Percentiles rank a stretch among this genome's conserved stretches.
phyloP scores from a whole-genome alignment of 768 basidiomycete genomes.

The Hortiboletus flavorubellus region DNA sequence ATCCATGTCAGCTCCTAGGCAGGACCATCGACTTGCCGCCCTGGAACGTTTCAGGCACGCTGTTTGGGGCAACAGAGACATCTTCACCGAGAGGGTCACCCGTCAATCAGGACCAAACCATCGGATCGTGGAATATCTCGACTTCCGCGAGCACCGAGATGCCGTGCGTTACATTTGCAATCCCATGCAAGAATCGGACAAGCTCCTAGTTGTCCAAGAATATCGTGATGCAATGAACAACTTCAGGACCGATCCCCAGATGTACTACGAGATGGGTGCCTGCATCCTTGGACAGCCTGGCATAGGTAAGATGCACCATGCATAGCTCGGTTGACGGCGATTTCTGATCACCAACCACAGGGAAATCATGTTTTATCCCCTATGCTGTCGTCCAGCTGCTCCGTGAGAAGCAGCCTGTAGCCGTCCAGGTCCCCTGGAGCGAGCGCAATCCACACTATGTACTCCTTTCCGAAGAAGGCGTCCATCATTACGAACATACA shows the following conservation, averaged over 20 bases:
- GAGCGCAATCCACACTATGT: not conserved
- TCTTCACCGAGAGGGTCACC: not conserved
- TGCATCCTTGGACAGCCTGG: not conserved
- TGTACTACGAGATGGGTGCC: not conserved
- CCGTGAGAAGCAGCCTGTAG: not conserved
- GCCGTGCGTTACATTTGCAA: not conserved
- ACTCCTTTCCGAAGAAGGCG: not conserved
- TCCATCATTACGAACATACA: not conserved
- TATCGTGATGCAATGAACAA: not conserved
- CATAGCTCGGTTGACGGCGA: too few relatives aligned
- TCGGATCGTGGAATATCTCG: not conserved
- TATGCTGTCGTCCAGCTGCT: not conserved
- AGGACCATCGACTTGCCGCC: too few relatives aligned
- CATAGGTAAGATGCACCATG: not conserved
- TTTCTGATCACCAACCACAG: not conserved
- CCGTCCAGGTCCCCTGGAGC: not conserved
- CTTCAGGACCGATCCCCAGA: not conserved
- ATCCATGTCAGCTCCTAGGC: too few relatives aligned
- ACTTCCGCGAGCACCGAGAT: not conserved
- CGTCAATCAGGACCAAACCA: not conserved
- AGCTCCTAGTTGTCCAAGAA: not conserved
- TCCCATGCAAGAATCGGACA: not conserved
- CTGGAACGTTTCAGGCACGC: not conserved
- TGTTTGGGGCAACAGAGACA: not conserved
- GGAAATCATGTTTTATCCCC: constrained; percentile 1